Conservation (phyloP, 371 early-diverging fungal species). For the Batkoa obscura region DNA sequence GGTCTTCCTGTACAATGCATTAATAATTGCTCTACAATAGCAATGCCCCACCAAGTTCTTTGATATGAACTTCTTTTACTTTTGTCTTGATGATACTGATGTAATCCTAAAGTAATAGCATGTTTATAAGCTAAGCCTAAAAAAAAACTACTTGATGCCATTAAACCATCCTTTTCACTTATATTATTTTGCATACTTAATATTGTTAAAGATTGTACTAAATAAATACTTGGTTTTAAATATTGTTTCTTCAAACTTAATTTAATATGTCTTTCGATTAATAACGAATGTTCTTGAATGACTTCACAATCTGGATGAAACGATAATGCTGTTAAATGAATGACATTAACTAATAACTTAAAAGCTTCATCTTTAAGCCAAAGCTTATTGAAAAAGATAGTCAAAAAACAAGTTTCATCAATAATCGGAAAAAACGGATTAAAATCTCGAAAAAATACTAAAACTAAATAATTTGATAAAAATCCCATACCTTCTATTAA, state of each 20-base stretch:
- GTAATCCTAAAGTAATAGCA: background rate
- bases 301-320: background rate
- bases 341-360: background rate
- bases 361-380: background rate
- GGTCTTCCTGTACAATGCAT: constrained; percentile 1
- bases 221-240: background rate
- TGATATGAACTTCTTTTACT: too few relatives aligned
- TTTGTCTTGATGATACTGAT: background rate
- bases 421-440: too few relatives aligned
- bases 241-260: background rate
- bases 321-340: background rate
- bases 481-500: too few relatives aligned
- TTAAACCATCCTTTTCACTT: background rate
- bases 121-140: background rate
- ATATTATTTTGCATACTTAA: background rate
- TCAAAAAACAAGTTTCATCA: too few relatives aligned
- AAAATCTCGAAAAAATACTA: too few relatives aligned
- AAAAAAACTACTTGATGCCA: background rate
- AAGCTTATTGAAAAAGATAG: too few relatives aligned
- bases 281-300: background rate
- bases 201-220: background rate
- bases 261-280: background rate
- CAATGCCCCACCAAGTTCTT: constrained; percentile 1
- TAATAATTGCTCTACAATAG: background rate
- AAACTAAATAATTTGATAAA: too few relatives aligned